phyloP scores from a whole-genome alignment of 192 early-diverging fungal genomes.

The Gryganskiella cystojenkinii region DNA sequence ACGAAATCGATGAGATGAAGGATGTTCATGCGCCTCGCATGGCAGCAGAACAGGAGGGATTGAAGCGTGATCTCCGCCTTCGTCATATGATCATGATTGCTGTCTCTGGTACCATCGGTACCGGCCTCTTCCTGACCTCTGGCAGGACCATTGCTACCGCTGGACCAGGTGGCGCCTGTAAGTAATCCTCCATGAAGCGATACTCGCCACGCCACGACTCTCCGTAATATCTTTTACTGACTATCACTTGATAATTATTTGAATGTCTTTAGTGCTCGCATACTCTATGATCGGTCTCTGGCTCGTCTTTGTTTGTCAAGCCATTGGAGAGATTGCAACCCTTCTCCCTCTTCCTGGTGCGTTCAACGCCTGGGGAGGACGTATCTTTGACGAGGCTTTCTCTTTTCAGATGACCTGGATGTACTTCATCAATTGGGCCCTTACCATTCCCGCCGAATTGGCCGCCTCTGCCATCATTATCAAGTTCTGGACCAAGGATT shows the following conservation, averaged over 20 bases:
- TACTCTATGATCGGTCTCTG: constrained; percentile 73
- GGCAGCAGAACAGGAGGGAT: constrained; percentile 43
- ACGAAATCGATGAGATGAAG: constrained; percentile 33
- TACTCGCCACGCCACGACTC: not conserved
- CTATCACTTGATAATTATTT: too few relatives aligned
- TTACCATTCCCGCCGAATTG: constrained; percentile 76
- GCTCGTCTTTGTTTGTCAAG: constrained; percentile 76
- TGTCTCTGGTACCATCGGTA: constrained; percentile 80
- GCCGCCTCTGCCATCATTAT: constrained; percentile 82
- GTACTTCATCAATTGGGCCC: constrained; percentile 68
- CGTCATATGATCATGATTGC: constrained; percentile 79
- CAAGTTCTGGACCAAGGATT: constrained; percentile 60
- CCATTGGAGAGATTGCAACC: constrained; percentile 88
- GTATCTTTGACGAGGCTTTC: constrained; percentile 83
- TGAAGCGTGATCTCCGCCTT: constrained; percentile 66
- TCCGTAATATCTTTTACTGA: not conserved
- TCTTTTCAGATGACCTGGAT: constrained; percentile 79
- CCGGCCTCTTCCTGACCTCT: constrained; percentile 86
- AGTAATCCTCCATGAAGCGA: too few relatives aligned
- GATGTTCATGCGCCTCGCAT: constrained; percentile 63
- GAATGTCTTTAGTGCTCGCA: constrained; percentile 72
- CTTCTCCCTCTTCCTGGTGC: constrained; percentile 83
- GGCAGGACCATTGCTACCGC: constrained; percentile 76
- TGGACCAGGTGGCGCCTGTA: constrained; percentile 75
- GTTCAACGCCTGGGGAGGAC: constrained; percentile 80